Conservation (phyloP, 2,329 filamentous ascomycete species). For the Aspergillus ruber region DNA sequence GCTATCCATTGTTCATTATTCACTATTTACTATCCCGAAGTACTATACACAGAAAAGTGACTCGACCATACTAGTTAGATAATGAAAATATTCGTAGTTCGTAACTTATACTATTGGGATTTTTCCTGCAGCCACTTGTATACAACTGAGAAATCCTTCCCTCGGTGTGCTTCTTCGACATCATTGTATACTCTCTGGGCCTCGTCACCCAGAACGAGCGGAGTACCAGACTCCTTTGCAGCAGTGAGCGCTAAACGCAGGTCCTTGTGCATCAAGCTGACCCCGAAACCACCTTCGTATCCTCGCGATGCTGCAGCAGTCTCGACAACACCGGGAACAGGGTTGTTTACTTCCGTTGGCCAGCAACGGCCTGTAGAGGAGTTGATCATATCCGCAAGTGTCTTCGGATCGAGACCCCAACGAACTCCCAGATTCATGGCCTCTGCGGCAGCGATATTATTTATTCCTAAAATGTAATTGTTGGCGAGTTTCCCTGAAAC, state of each 20-base stretch:
- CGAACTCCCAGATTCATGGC: conserved; percentile 61
- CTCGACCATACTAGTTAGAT: background rate
- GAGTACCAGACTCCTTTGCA: conserved; percentile 60
- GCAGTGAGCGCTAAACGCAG: conserved; percentile 66
- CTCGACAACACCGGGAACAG: conserved; percentile 76
- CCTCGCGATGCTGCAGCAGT: conserved; percentile 68
- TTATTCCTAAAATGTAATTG: conserved; percentile 91
- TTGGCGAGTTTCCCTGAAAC: conserved; percentile 92
- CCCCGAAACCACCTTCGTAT: conserved; percentile 71
- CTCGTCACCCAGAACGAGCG: conserved; percentile 57
- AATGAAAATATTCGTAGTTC: background rate
- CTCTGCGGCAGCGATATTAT: conserved; percentile 70
- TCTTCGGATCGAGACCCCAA: conserved; percentile 58
- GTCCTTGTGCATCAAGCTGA: conserved; percentile 76
- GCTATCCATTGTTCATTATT: no score
- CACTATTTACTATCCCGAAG: background rate
- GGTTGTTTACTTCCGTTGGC: conserved; percentile 94
- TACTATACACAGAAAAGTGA: background rate
- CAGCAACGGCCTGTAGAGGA: conserved; percentile 91
- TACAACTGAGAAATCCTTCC: conserved; percentile 74
- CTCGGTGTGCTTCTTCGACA: conserved; percentile 58
- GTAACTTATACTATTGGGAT: conserved; percentile 22
- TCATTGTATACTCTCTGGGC: conserved; percentile 63
- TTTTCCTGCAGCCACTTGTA: conserved; percentile 58
- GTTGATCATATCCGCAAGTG: conserved; percentile 81